These are phyloP conservation scores for Bipolaris oryzae DNA, from an alignment of 2,329 filamentous ascomycete genomes.

Conservation along the genomic window DNA sequence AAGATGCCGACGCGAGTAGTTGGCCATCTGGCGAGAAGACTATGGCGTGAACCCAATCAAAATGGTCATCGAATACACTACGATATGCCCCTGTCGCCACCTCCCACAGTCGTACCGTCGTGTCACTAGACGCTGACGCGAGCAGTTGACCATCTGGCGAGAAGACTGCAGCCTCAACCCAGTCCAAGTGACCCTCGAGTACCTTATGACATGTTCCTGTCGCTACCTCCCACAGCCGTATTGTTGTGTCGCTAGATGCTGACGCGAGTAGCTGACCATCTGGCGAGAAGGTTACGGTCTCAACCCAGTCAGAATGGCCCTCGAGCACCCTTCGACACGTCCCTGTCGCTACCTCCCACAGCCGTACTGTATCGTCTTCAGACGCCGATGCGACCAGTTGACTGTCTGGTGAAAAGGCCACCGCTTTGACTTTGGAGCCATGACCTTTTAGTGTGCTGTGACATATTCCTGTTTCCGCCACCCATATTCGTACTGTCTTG, in stretches of 20 bases:
- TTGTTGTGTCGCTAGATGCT: neutral
- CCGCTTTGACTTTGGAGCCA: no score
- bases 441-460: no score
- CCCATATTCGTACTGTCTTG: neutral
- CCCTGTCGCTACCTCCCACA: neutral
- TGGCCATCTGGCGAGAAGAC: slow-evolving; percentile 9
- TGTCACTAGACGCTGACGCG: neutral
- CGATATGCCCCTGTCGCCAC: neutral
- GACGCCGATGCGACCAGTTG: neutral
- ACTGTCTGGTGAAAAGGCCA: no score
- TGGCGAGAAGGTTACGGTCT: no score
- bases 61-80: neutral
- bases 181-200: neutral
- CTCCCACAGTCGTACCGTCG: slow-evolving; percentile 8
- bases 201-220: neutral
- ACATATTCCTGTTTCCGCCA: neutral
- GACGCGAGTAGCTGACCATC: neutral
- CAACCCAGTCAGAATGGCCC: no score
- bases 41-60: neutral
- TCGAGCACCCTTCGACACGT: no score
- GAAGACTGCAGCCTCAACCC: neutral
- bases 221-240: neutral
- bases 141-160: slow-evolving; percentile 8
- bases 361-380: neutral
- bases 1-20: slow-evolving; percentile 2